phyloP scores from a whole-genome alignment of 78 protist species.

The Dictyostelium purpureum region DNA sequence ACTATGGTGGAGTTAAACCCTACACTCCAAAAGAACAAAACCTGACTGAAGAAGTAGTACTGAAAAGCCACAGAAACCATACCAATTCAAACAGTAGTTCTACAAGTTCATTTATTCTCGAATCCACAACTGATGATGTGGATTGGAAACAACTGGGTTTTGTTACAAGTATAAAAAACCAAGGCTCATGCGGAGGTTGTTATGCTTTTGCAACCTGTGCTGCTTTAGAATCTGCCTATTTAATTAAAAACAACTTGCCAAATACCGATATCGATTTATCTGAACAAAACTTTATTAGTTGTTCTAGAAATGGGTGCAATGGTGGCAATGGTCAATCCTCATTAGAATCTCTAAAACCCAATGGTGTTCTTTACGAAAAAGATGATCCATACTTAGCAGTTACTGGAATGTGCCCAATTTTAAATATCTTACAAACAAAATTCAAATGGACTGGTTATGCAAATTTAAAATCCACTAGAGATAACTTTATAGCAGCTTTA shows the following conservation, averaged over 20 bases:
- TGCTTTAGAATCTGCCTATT: conserved; percentile 5
- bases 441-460: conserved; percentile 29
- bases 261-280: conserved; percentile 5
- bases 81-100: background rate
- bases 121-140: background rate
- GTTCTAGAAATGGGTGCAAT: conserved; percentile 40
- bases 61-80: background rate
- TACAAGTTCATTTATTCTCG: background rate
- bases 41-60: background rate
- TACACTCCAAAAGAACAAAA: background rate
- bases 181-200: conserved; percentile 55
- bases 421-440: background rate
- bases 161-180: conserved; percentile 67
- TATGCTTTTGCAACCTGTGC: conserved; percentile 10
- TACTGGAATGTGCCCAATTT: background rate
- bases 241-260: background rate
- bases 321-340: conserved; percentile 39
- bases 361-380: background rate
- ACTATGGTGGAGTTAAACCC: conserved; percentile 25
- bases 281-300: conserved; percentile 41
- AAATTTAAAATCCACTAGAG: background rate
- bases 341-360: background rate
- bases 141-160: conserved; percentile 81
- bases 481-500: conserved; percentile 3
- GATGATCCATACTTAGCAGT: background rate